Conservation (phyloP, 2,329 filamentous ascomycete genomes). For the Diplodia seriata region DNA sequence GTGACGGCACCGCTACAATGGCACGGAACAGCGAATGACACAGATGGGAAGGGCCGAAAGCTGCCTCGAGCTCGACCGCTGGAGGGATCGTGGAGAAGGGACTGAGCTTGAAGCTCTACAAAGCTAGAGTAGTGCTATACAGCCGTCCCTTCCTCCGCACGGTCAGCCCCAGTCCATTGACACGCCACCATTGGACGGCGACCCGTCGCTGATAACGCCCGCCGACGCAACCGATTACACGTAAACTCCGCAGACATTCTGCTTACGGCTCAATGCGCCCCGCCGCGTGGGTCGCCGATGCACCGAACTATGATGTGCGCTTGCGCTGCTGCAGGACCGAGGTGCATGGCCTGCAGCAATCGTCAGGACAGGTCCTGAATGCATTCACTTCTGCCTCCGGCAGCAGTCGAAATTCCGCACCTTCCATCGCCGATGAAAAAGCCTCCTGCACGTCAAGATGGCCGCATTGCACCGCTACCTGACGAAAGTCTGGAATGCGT, state of each 20-base stretch:
- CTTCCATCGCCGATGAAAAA: not conserved
- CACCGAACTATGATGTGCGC: not conserved
- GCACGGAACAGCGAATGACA: slow-evolving; percentile 8
- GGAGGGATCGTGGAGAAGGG: slow-evolving; percentile 1
- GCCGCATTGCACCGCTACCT: slow-evolving; percentile 16
- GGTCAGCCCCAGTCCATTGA: not conserved
- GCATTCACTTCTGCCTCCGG: not conserved
- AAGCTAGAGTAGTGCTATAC: not conserved
- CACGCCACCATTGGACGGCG: slow-evolving; percentile 10
- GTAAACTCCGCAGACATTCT: slow-evolving; percentile 9
- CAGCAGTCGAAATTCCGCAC: slow-evolving; percentile 9
- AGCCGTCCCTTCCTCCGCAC: slow-evolving; percentile 2
- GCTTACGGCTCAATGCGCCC: not conserved
- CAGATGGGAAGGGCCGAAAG: slow-evolving; percentile 21
- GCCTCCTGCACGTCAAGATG: not conserved
- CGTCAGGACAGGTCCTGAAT: not conserved
- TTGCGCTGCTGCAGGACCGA: not conserved
- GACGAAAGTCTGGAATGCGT: slow-evolving; percentile 6
- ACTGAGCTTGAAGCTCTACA: slow-evolving; percentile 5
- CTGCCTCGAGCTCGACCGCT: slow-evolving; percentile 18
- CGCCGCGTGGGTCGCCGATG: not conserved
- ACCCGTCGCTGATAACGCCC: not conserved
- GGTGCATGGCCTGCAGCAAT: not conserved
- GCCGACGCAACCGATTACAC: slow-evolving; percentile 19
- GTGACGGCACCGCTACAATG: slow-evolving; percentile 22